A percentile compares a stretch with the other conserved stretches of the same genome.
These are phyloP conservation scores for Cladophialophora psammophila DNA, from an alignment of 2,329 filamentous ascomycete species.

Conservation along the genomic window DNA sequence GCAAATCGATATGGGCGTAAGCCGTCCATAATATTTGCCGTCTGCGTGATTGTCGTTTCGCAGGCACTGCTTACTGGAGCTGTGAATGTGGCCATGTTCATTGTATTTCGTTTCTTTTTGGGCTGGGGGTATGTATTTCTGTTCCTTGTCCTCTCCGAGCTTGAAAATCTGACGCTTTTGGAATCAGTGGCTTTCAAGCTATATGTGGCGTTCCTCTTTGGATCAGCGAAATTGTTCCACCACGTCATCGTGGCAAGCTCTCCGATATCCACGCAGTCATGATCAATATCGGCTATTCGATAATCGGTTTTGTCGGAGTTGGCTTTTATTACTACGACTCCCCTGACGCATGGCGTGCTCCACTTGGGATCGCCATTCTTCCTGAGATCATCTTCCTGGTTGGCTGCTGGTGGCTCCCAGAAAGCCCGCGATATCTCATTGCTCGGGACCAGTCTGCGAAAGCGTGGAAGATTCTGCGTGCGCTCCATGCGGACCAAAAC, in stretches of 20 bases:
- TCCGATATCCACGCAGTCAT: constrained; percentile 48
- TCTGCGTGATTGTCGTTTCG: constrained; percentile 1
- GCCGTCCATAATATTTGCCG: not conserved
- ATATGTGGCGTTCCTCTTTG: constrained; percentile 11
- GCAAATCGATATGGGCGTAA: constrained; percentile 17
- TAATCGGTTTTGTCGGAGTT: constrained; percentile 50
- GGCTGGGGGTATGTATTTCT: constrained; percentile 26
- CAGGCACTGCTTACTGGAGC: constrained; percentile 14
- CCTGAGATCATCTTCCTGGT: not conserved
- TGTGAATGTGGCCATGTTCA: constrained; percentile 23
- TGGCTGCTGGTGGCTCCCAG: constrained; percentile 12
- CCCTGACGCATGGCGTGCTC: constrained; percentile 5
- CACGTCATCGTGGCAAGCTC: constrained; percentile 41
- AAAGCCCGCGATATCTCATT: constrained; percentile 39
- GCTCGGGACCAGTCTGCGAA: constrained; percentile 55
- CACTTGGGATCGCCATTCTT: not conserved
- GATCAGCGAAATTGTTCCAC: constrained; percentile 87
- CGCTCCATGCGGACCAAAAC: constrained; percentile 44
- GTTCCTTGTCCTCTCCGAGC: not conserved
- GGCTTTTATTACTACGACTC: constrained; percentile 22
- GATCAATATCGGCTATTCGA: constrained; percentile 56
- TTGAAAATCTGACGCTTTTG: not conserved
- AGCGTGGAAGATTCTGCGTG: constrained; percentile 53
- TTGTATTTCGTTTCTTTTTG: constrained; percentile 25
- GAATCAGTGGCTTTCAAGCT: constrained; percentile 7